These are phyloP conservation scores for Casuarina cunninghamiana DNA, from an alignment of 306 rosid species.

Conservation along the genomic window DNA sequence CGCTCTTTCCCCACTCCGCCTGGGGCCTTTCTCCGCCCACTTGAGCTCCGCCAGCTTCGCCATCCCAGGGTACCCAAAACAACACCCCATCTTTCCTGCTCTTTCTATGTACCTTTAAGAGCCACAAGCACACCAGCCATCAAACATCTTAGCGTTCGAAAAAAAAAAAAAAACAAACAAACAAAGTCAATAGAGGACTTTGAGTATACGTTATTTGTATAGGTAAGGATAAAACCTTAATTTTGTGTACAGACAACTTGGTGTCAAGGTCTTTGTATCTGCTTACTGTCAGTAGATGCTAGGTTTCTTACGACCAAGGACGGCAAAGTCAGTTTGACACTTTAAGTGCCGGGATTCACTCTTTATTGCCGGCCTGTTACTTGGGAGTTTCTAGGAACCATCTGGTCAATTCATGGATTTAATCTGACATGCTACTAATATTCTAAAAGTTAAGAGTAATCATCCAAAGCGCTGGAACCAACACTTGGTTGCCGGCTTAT, in stretches of 20 bases:
- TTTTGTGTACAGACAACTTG: neutral
- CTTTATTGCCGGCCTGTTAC: no score
- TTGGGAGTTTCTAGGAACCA: no score
- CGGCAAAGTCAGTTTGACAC: no score
- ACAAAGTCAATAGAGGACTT: no score
- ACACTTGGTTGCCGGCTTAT: neutral
- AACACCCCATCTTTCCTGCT: slow-evolving; percentile 64
- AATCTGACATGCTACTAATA: no score
- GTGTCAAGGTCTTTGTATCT: neutral
- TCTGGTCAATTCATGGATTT: no score
- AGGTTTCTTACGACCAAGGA: neutral
- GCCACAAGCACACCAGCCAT: neutral
- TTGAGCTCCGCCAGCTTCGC: slow-evolving; percentile 63
- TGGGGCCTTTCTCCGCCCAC: slow-evolving; percentile 88
- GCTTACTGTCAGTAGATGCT: neutral
- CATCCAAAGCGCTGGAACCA: neutral
- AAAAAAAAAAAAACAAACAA: neutral
- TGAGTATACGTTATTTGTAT: no score
- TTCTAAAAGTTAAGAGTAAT: no score
- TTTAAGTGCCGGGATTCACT: no score
- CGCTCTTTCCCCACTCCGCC: slow-evolving; percentile 45
- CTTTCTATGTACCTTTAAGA: slow-evolving; percentile 60
- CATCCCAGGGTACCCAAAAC: slow-evolving; percentile 51
- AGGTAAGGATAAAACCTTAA: no score
- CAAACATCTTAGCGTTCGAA: neutral